phyloP scores from a whole-genome alignment of 331 rosid species.

The Phaseolus coccineus region DNA sequence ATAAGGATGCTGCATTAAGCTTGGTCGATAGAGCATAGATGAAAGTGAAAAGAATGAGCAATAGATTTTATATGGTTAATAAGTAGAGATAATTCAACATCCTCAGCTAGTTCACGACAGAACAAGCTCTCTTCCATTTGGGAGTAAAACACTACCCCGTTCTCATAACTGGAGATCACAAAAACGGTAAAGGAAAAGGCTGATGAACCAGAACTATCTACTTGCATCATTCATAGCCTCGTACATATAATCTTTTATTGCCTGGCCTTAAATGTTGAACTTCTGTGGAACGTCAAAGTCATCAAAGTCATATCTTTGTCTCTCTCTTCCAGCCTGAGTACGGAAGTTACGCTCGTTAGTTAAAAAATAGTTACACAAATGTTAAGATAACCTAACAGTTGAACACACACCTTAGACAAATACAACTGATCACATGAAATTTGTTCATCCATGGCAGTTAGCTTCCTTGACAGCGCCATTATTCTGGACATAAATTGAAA shows the following conservation, averaged over 20 bases:
- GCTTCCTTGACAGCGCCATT: conserved; percentile 76
- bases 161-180: not conserved
- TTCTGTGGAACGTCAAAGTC: conserved; percentile 81
- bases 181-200: conserved; percentile 12
- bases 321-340: conserved; percentile 78
- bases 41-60: conserved; percentile 11
- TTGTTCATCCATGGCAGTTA: conserved; percentile 67
- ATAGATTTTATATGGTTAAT: not conserved
- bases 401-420: conserved; percentile 61
- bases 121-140: conserved; percentile 20
- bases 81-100: conserved; percentile 26
- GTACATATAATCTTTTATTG: not conserved
- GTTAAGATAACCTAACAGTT: conserved; percentile 5
- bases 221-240: conserved; percentile 19
- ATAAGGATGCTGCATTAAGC: conserved; percentile 1
- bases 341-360: conserved; percentile 5
- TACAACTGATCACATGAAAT: conserved; percentile 71
- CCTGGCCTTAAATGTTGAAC: conserved; percentile 56
- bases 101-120: conserved; percentile 34
- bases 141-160: conserved; percentile 15
- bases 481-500: conserved; percentile 52
- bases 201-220: not conserved
- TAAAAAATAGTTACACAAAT: not conserved
- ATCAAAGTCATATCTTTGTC: conserved; percentile 76
- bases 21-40: not conserved